phyloP scores from a whole-genome alignment of 768 basidiomycete genomes.

The Trametes elegans region DNA sequence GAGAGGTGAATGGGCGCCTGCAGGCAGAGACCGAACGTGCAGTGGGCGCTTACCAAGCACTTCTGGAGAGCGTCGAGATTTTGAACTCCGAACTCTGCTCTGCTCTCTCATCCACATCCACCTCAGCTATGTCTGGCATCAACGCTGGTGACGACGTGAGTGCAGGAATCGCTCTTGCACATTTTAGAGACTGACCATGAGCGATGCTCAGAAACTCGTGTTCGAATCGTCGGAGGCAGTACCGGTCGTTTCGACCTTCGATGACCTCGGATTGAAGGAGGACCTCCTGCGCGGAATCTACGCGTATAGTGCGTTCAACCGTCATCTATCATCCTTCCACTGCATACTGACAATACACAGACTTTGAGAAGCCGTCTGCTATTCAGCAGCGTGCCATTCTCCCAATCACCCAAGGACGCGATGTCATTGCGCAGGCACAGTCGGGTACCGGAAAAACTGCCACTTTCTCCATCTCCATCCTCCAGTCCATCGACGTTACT shows the following conservation, averaged over 20 bases:
- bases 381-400: conserved; percentile 98
- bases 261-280: conserved; percentile 89
- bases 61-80: conserved; percentile 29
- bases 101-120: conserved; percentile 40
- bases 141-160: conserved; percentile 83
- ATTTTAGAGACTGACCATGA: conserved; percentile 16
- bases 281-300: conserved; percentile 96
- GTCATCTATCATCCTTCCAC: background rate
- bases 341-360: conserved; percentile 30
- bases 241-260: conserved; percentile 84
- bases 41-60: conserved; percentile 9
- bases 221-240: conserved; percentile 95
- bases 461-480: conserved; percentile 96
- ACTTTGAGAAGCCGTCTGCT: conserved; percentile 97
- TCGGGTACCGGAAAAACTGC: conserved; percentile 99
- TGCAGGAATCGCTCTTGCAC: too few relatives aligned
- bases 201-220: conserved; percentile 73
- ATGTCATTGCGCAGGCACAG: conserved; percentile 99
- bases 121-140: conserved; percentile 71
- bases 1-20: conserved; percentile 3
- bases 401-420: conserved; percentile 92
- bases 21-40: conserved; percentile 3
- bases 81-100: conserved; percentile 53
- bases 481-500: conserved; percentile 95
- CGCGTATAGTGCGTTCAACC: conserved; percentile 71